Evolutionary conservation across 2,329 filamentous ascomycete species (phyloP), one percentile per base, ranked within the genome.

Genomic region (Grosmannia clavigera): DNA sequence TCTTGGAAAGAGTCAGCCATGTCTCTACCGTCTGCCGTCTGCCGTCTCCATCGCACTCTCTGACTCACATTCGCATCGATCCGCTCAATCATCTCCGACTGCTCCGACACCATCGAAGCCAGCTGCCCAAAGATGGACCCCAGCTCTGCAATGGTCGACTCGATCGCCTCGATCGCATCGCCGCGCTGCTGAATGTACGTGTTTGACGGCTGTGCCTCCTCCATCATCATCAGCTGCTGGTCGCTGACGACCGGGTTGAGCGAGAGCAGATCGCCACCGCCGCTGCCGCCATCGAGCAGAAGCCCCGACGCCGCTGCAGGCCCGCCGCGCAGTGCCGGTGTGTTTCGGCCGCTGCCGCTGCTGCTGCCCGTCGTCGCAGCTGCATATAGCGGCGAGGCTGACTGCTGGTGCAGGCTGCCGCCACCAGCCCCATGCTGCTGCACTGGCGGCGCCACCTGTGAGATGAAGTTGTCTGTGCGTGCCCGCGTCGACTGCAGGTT

Each of bases 401-500:
- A 65, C 68, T 89, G 84, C 67, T 84, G 82, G 46, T 62, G 61
- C 27, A 61, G 12, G 22, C n/a, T 14, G 2, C 27, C 55, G 38
- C 33, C 52, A 19, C 31, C 29, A 1, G 25, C 10, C 31, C 55
- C 51, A 57, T 79, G 77, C 66, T 79, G 77, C 66, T 88, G 84
- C 2, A 87, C 81, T 67, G 90, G 86, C 62, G 89, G 85, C 2
- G 88, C 90, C 16, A 96, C 91, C 3, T 88, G 87, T 3, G 89
- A 95, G 59, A 99, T 90, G 68, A 99, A 99, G 70, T 97, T 96
- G 74, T 97, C 94, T 27, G 94, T 97, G 65, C 94, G 80, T 54
- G 90, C 91, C 62, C 91, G 81, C 61, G 90, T 95, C 3, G 92
- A 94, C 73, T 96, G 94, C 64, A 99, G 96, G 72, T 97, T 99